Conservation (phyloP, 1,284 basidiomycete genomes). For the Tranzscheliella williamsii region DNA sequence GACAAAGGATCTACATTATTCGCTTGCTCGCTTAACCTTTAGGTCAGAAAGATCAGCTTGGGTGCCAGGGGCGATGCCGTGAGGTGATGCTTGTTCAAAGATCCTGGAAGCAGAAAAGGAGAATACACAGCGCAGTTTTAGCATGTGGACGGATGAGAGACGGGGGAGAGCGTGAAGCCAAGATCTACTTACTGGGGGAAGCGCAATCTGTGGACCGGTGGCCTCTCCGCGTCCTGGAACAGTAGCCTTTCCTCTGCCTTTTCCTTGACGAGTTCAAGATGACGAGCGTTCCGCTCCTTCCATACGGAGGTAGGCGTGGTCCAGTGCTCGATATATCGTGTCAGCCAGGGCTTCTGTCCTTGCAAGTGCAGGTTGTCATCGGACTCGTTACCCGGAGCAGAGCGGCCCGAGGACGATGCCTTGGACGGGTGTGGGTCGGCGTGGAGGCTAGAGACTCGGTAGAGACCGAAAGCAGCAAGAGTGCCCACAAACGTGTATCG, state of each 20-base stretch:
- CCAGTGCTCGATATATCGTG: constrained; percentile 51
- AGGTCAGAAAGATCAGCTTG: constrained; percentile 53
- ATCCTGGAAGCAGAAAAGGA: constrained; percentile 16
- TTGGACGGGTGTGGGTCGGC: constrained; percentile 41
- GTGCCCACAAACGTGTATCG: constrained; percentile 41
- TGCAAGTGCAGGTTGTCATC: constrained; percentile 39
- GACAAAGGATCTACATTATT: background rate
- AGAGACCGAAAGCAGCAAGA: constrained; percentile 38
- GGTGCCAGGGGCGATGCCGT: constrained; percentile 37
- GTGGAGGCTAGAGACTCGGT: constrained; percentile 43
- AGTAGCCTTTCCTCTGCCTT: constrained; percentile 48
- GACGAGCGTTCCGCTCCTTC: constrained; percentile 44
- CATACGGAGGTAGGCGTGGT: constrained; percentile 28
- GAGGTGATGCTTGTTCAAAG: constrained; percentile 55
- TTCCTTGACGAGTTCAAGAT: constrained; percentile 41
- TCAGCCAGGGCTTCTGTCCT: constrained; percentile 48
- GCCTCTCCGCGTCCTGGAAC: constrained; percentile 52
- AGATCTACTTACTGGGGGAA: constrained; percentile 44
- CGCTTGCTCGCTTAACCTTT: constrained; percentile 48
- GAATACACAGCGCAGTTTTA: background rate
- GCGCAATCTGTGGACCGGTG: constrained; percentile 46
- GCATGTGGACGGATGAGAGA: background rate
- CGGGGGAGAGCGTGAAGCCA: too few species aligned
- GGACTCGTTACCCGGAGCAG: constrained; percentile 43
- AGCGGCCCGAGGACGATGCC: constrained; percentile 38